Conservation (phyloP, 176 grass and related monocot species). For the Aegilops speltoides region DNA sequence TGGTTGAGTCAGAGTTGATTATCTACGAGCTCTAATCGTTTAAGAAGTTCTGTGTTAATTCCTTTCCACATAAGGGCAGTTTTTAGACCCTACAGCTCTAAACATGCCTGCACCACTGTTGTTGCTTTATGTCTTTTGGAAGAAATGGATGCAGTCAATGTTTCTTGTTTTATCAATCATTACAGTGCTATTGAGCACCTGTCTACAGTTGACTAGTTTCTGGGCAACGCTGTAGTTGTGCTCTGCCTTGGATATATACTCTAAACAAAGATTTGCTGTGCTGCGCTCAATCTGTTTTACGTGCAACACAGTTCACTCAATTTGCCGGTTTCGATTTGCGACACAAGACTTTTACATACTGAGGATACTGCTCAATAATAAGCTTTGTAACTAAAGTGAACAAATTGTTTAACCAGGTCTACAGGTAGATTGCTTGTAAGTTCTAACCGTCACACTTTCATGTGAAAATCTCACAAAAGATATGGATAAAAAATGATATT, state of each 20-base stretch:
- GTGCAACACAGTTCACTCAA: neutral
- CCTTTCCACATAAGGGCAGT: neutral
- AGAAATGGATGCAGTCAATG: slow-evolving; percentile 8
- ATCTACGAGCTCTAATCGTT: neutral
- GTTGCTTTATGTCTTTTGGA: slow-evolving; percentile 7
- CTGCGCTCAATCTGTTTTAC: neutral
- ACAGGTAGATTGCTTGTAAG: slow-evolving; percentile 6
- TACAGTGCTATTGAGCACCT: slow-evolving; percentile 8
- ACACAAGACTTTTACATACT: slow-evolving; percentile 13
- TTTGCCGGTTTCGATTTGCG: neutral
- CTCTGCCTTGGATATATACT: neutral
- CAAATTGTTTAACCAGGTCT: neutral
- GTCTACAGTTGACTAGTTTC: neutral
- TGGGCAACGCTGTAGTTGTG: neutral
- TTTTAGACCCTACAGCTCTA: neutral
- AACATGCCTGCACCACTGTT: neutral
- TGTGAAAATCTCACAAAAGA: neutral
- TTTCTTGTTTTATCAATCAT: neutral
- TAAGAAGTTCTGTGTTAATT: neutral
- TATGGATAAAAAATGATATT: neutral
- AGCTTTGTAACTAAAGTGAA: neutral
- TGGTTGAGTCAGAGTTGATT: neutral
- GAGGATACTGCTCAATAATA: neutral
- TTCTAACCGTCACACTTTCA: neutral
- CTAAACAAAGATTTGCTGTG: neutral